Evolutionary conservation across 192 early-diverging fungal species (phyloP).

Genomic region (Haplosporangium gracile): DNA sequence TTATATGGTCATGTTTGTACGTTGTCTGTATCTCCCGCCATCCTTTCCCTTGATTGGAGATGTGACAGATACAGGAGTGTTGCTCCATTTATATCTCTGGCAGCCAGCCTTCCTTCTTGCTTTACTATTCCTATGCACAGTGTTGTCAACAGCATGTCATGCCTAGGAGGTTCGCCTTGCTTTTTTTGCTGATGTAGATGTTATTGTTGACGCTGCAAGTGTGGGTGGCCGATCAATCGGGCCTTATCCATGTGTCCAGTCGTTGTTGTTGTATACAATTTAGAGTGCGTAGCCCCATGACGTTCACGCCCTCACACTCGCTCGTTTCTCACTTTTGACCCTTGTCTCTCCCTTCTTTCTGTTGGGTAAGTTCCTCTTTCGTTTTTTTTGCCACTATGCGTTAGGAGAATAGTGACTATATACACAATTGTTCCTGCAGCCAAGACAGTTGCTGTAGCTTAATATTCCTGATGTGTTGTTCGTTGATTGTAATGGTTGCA

Average conservation of each 20-base stretch:
- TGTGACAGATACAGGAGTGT: not conserved
- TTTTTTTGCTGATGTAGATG: not conserved
- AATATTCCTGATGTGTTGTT: not conserved
- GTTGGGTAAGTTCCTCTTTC: not conserved
- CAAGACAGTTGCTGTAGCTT: not conserved
- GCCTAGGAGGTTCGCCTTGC: not conserved
- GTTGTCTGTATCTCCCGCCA: not conserved
- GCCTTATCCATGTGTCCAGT: not conserved
- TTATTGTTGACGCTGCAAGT: not conserved
- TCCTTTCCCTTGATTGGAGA: not conserved
- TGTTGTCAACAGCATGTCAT: not conserved
- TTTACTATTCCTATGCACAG: not conserved
- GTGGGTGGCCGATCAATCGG: not conserved
- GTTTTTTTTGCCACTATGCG: not conserved
- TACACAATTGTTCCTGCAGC: not conserved
- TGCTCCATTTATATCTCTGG: not conserved
- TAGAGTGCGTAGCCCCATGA: slow-evolving; percentile 11
- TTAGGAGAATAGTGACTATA: not conserved
- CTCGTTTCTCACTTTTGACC: not conserved
- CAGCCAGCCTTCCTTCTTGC: not conserved
- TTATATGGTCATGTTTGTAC: not conserved
- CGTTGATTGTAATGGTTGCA: not conserved
- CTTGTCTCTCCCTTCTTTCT: not conserved
- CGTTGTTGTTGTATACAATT: not conserved
- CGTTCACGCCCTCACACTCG: not conserved